Evolutionary conservation across 345 rosid genomes (phyloP).

Genomic region (Fremontodendron californicum): DNA sequence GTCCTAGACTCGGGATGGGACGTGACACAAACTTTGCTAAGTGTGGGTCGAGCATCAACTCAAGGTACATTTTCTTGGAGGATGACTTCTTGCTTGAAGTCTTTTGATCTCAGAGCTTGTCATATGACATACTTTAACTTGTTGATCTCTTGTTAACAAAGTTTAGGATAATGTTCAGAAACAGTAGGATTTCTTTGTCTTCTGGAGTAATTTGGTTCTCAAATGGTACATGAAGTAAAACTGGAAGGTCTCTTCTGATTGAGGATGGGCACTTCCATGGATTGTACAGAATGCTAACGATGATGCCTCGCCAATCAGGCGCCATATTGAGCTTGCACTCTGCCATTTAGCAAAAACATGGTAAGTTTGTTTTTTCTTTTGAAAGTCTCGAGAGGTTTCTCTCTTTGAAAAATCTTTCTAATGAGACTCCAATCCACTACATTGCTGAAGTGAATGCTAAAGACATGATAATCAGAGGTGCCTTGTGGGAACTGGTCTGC

Average conservation of each 20-base stretch:
- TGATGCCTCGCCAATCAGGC: conserved; percentile 69
- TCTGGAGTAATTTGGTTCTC: neutral
- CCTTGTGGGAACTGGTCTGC: conserved; percentile 85
- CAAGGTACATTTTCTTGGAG: conserved; percentile 50
- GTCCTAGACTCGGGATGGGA: no score
- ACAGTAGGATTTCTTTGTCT: neutral
- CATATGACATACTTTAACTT: neutral
- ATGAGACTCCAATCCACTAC: neutral
- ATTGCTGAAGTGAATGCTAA: conserved; percentile 75
- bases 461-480: conserved; percentile 90
- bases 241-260: conserved; percentile 74
- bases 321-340: conserved; percentile 88
- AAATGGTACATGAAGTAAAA: conserved; percentile 58
- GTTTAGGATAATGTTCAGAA: neutral
- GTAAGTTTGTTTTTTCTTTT: conserved; percentile 31
- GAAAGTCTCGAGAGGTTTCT: neutral
- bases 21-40: conserved; percentile 98
- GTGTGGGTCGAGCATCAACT: conserved; percentile 89
- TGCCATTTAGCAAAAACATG: conserved; percentile 96
- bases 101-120: neutral
- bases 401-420: neutral
- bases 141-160: neutral
- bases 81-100: neutral
- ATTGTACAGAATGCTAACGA: no score
- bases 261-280: conserved; percentile 92